Conservation (phyloP, 169 alveolate species). For the Plasmodium blacklocki region DNA sequence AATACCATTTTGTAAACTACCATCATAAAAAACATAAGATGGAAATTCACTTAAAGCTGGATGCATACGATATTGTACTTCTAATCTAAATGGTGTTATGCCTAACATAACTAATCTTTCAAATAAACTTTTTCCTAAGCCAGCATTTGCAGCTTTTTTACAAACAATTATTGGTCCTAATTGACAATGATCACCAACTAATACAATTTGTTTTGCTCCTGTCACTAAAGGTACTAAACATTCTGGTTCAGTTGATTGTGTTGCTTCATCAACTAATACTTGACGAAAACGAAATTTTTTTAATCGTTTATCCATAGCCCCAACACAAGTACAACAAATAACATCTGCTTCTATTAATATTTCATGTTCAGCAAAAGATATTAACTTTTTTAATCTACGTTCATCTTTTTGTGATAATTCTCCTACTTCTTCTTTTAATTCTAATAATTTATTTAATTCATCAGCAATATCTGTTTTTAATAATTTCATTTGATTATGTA, state of each 20-base stretch:
- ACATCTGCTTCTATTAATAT: slow-evolving; percentile 85
- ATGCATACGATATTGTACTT: slow-evolving; percentile 97
- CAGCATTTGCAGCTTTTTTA: slow-evolving; percentile 90
- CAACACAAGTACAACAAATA: slow-evolving; percentile 91
- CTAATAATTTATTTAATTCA: slow-evolving; percentile 80
- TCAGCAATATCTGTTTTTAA: slow-evolving; percentile 79
- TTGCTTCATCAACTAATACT: slow-evolving; percentile 96
- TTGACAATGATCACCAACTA: slow-evolving; percentile 97
- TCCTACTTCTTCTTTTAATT: slow-evolving; percentile 87
- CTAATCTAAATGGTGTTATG: slow-evolving; percentile 88
- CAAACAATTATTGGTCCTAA: slow-evolving; percentile 97
- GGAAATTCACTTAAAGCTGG: slow-evolving; percentile 96
- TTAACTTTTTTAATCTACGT: slow-evolving; percentile 86
- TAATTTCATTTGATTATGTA: slow-evolving; percentile 91
- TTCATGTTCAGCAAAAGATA: slow-evolving; percentile 90
- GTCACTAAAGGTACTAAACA: slow-evolving; percentile 93
- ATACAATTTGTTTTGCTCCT: slow-evolving; percentile 93
- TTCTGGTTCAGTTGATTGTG: slow-evolving; percentile 95
- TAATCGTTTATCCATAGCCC: slow-evolving; percentile 95
- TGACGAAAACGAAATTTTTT: slow-evolving; percentile 89
- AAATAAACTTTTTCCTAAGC: slow-evolving; percentile 91
- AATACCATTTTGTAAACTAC: slow-evolving; percentile 94
- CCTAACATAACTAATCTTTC: slow-evolving; percentile 86
- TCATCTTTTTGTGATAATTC: slow-evolving; percentile 91
- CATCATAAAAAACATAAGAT: slow-evolving; percentile 94